phyloP scores from a whole-genome alignment of 805 yeast genomes.

The Citeromyces nyonsensis region DNA sequence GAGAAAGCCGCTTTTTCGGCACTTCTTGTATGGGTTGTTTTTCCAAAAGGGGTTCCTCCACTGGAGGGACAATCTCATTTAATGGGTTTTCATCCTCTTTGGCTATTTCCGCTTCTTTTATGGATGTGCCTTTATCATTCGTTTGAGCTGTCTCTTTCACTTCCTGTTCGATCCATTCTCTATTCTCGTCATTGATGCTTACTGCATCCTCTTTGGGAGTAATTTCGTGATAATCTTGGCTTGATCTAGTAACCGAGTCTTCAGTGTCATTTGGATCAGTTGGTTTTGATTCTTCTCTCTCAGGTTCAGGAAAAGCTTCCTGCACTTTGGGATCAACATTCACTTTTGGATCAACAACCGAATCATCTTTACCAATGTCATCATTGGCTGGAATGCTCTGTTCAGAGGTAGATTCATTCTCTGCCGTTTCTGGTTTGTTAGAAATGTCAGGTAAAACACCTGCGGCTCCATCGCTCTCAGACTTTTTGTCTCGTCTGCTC shows the following conservation, averaged over 20 bases:
- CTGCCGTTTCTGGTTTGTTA: background rate
- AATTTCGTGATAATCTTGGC: background rate
- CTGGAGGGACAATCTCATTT: too few species aligned
- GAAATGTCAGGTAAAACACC: too few species aligned
- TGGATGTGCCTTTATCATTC: too few species aligned
- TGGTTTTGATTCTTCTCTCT: background rate
- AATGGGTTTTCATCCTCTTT: too few species aligned
- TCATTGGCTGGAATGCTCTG: background rate
- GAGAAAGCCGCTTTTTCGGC: slow-evolving; percentile 39
- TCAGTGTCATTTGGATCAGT: background rate
- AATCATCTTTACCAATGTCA: background rate
- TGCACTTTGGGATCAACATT: background rate
- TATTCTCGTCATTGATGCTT: background rate
- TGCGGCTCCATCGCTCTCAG: too few species aligned
- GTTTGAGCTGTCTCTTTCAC: background rate
- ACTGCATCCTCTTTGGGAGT: background rate
- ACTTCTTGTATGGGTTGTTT: slow-evolving; percentile 12
- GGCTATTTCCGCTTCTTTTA: too few species aligned
- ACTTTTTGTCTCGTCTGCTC: too few species aligned
- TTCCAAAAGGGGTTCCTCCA: slow-evolving; percentile 2
- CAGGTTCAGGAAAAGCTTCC: background rate
- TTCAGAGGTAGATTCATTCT: background rate
- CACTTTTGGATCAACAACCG: background rate
- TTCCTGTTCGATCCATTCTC: slow-evolving; percentile 1
- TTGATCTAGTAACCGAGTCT: background rate